Evolutionary conservation across 306 rosid species (phyloP).

Genomic region (Prunus davidiana): DNA sequence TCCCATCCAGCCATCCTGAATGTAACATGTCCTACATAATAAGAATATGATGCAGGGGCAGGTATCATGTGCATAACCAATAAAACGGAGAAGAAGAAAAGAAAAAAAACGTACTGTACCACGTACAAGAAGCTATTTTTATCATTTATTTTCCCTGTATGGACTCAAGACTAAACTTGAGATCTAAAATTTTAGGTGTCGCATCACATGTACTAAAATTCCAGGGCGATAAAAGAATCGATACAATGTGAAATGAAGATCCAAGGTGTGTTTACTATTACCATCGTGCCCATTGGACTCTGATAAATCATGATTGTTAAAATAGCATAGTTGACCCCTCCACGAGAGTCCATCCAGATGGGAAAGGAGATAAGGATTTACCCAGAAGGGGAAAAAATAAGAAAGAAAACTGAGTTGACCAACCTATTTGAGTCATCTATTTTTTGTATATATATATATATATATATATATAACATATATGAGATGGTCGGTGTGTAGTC

Average conservation of each 20-base stretch:
- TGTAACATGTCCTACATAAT: too few species aligned
- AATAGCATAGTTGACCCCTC: neutral
- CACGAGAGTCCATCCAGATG: neutral
- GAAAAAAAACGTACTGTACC: neutral
- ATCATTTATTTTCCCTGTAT: neutral
- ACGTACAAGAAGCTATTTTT: neutral
- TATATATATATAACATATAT: neutral
- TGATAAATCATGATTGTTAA: neutral
- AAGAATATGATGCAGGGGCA: neutral
- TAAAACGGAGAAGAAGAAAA: neutral
- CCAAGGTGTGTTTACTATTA: neutral
- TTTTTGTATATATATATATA: too few species aligned
- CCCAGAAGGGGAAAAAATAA: neutral
- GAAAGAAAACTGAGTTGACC: neutral
- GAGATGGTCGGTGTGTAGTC: constrained; percentile 33
- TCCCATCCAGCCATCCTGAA: neutral
- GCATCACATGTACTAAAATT: neutral
- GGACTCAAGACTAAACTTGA: neutral
- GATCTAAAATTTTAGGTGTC: neutral
- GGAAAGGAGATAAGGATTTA: neutral
- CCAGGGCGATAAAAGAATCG: neutral
- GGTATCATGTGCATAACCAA: neutral
- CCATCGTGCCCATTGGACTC: neutral
- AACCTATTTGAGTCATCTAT: neutral
- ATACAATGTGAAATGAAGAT: neutral